Percentiles rank a stretch among this genome's conserved stretches.
Conservation (phyloP, 306 rosid genomes). For the Rosa lucieae region DNA sequence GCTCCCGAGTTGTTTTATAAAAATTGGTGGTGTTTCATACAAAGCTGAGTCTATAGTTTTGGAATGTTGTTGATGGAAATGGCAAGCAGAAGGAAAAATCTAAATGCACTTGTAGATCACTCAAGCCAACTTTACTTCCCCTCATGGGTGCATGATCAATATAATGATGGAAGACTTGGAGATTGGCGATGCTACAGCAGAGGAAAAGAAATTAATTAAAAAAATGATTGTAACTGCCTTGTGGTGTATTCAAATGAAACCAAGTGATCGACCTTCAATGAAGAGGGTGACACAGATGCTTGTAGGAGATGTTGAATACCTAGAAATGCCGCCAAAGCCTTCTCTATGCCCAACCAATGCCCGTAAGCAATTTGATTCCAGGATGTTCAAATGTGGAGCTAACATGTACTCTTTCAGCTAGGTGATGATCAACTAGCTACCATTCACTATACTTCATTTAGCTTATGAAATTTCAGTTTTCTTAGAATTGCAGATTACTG, state of each 20-base stretch:
- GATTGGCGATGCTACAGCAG: not conserved
- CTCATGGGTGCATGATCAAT: too few relatives aligned
- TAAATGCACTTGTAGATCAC: not conserved
- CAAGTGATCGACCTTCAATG: slow-evolving; percentile 15
- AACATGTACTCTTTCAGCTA: not conserved
- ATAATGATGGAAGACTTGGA: too few relatives aligned
- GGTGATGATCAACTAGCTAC: not conserved
- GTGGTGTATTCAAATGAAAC: slow-evolving; percentile 10
- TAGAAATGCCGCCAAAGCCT: not conserved
- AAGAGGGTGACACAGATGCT: not conserved
- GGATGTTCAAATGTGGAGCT: not conserved
- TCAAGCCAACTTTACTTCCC: not conserved
- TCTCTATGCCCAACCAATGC: not conserved
- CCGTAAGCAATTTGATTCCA: not conserved
- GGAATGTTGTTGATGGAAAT: not conserved
- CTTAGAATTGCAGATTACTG: too few relatives aligned
- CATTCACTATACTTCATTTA: too few relatives aligned
- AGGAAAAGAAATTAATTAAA: not conserved
- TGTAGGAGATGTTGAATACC: not conserved
- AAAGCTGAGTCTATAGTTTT: too few relatives aligned
- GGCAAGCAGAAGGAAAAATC: too few relatives aligned
- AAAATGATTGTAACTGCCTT: not conserved
- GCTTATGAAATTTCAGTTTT: too few relatives aligned
- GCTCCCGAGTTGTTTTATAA: too few relatives aligned
- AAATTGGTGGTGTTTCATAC: too few relatives aligned